These are phyloP conservation scores for Trametes sp. DNA, from an alignment of 1,284 basidiomycete species.

Conservation along the genomic window DNA sequence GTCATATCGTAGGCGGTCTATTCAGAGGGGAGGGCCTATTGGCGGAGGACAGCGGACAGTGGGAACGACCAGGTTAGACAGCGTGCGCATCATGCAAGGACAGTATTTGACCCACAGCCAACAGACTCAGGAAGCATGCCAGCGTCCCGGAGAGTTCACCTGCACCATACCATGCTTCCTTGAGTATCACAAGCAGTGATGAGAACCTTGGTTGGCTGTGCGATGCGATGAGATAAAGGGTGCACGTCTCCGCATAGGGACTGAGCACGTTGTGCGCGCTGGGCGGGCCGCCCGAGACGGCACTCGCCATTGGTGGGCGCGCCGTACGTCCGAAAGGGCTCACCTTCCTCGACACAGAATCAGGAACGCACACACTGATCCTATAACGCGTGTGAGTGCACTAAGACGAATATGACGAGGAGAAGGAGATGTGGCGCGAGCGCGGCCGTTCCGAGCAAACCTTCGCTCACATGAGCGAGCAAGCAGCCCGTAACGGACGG, in stretches of 20 bases:
- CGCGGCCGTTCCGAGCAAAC: neutral
- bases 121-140: neutral
- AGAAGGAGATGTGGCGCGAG: neutral
- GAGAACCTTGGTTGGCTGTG: slow-evolving; percentile 2
- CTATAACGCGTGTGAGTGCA: neutral
- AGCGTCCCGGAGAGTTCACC: neutral
- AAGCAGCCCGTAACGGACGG: neutral
- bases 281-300: slow-evolving; percentile 5
- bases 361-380: neutral
- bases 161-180: neutral
- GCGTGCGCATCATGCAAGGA: neutral
- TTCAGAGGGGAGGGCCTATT: neutral
- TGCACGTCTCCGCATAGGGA: slow-evolving; percentile 1
- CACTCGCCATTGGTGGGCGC: slow-evolving; percentile 3
- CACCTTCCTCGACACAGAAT: neutral
- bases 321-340: neutral
- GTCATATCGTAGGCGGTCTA: neutral
- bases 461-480: slow-evolving; percentile 1
- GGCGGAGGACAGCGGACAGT: neutral
- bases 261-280: neutral
- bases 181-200: slow-evolving; percentile 2
- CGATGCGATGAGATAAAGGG: slow-evolving; percentile 3
- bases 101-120: slow-evolving; percentile 2
- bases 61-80: neutral
- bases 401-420: neutral